Conservation (phyloP, 2,329 filamentous ascomycete genomes). For the Diplodia sapinea region DNA sequence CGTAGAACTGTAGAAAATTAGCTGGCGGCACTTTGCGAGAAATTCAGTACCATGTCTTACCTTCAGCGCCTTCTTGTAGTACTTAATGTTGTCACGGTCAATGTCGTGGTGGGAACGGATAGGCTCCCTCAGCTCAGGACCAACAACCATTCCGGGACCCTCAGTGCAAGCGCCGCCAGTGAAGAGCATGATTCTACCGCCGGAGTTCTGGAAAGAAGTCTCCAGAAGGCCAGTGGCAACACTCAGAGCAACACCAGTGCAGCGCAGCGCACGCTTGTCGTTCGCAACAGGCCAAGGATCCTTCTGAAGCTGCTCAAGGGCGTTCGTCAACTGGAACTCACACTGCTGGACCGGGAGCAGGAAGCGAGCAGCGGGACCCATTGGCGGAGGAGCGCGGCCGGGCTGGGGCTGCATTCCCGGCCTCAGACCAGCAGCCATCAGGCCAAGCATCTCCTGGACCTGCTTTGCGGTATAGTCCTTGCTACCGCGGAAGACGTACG, state of each 20-base stretch:
- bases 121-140: conserved; percentile 91
- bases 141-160: conserved; percentile 95
- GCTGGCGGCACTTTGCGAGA: background rate
- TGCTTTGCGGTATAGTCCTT: conserved; percentile 99
- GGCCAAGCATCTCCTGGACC: conserved; percentile 98
- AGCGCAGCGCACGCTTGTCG: conserved; percentile 87
- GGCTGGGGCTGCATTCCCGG: conserved; percentile 74
- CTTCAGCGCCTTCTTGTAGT: conserved; percentile 99
- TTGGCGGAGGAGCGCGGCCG: conserved; percentile 73
- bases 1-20: conserved; percentile 73
- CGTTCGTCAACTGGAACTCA: conserved; percentile 96
- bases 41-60: conserved; percentile 54
- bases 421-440: conserved; percentile 73
- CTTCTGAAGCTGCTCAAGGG: conserved; percentile 91
- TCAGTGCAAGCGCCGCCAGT: conserved; percentile 94
- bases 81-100: conserved; percentile 98
- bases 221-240: conserved; percentile 92
- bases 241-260: conserved; percentile 94
- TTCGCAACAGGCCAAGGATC: conserved; percentile 97
- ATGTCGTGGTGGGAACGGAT: conserved; percentile 99
- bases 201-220: conserved; percentile 93
- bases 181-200: conserved; percentile 96
- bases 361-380: conserved; percentile 86
- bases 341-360: conserved; percentile 92
- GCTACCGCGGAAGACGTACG: conserved; percentile 95